These are phyloP conservation scores for Hippophae rhamnoides DNA, from an alignment of 306 rosid species.

Conservation along the genomic window DNA sequence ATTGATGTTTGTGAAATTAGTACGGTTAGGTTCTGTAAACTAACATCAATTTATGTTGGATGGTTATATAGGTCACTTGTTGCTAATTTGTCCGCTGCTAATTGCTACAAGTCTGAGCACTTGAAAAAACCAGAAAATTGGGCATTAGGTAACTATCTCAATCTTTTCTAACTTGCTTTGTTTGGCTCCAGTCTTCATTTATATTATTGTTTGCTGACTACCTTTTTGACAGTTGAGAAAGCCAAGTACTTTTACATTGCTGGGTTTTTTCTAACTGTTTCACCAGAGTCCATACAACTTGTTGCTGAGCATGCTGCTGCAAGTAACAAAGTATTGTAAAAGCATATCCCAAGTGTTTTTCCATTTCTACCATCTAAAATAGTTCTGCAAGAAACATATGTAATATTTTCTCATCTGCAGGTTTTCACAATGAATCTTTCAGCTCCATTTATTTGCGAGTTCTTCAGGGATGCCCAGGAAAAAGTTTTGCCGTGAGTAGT, in stretches of 20 bases:
- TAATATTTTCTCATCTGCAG: slow-evolving; percentile 28
- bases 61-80: slow-evolving; percentile 56
- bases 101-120: slow-evolving; percentile 86
- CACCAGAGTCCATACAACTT: slow-evolving; percentile 84
- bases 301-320: slow-evolving; percentile 91
- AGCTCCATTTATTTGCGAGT: slow-evolving; percentile 93
- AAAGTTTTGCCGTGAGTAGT: slow-evolving; percentile 60
- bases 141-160: slow-evolving; percentile 55
- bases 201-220: not conserved
- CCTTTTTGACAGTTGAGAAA: slow-evolving; percentile 60
- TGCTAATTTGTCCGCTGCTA: slow-evolving; percentile 94
- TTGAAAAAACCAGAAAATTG: slow-evolving; percentile 81
- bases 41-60: not conserved
- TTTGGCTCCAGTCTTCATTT: not conserved
- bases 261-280: slow-evolving; percentile 93
- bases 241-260: slow-evolving; percentile 88
- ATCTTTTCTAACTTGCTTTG: not conserved
- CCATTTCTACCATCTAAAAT: not conserved
- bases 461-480: slow-evolving; percentile 77
- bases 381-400: slow-evolving; percentile 1
- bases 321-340: slow-evolving; percentile 50
- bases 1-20: not conserved
- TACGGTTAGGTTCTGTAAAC: no score
- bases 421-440: slow-evolving; percentile 91
- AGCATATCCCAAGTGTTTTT: not conserved